Evolutionary conservation across 805 yeast species (phyloP), one percentile per base, ranked within the genome.

Genomic region (Yarrowia hollandica): DNA sequence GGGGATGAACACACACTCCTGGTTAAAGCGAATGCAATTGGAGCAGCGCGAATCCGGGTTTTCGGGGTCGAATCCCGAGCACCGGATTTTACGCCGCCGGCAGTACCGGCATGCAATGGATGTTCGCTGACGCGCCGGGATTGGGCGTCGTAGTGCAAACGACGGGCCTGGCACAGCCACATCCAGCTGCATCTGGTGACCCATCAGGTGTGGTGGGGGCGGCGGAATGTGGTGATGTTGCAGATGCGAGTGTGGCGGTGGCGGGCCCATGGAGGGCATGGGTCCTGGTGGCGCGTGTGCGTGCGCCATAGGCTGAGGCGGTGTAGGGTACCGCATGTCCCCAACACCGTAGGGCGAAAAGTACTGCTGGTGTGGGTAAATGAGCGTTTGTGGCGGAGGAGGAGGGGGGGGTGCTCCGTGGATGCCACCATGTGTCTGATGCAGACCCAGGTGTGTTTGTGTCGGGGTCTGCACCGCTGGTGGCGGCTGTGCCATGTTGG

Each of bases 41-140:
- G 70, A 37, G 59, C 72, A 69, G 35, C 68, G 64, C 9, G 67
- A 62, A 38, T 66, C 63, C n/a, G 62, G 63, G 18, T 61, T 62
- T 21, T 62, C 55, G 19, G 70, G 64, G 19, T 68, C 71, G 31
- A 60, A 67, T 11, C 72, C 72, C 18, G 68, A 66, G 59, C 72
- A 69, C 19, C 72, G 65, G 22, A 69, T 69, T 65, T 68, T 68
- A 11, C 71, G 64, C 10, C 71, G 64, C 9, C 71, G 65, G 55
- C 71, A 68, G 57, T 68, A 67, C 34, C 71, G 64, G 59, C 71
- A 68, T 11, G 71, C 71, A 12, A 68, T 67, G 10, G 71, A 68
- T 19, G 67, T 67, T 19, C 71, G 60, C 60, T 68, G 71, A 5
- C 71, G 61, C 8, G 59, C 62, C 15, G 61, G 60, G 15, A 28